These are phyloP conservation scores for Eucommia ulmoides DNA, from an alignment of 257 asterid species.

Conservation along the genomic window DNA sequence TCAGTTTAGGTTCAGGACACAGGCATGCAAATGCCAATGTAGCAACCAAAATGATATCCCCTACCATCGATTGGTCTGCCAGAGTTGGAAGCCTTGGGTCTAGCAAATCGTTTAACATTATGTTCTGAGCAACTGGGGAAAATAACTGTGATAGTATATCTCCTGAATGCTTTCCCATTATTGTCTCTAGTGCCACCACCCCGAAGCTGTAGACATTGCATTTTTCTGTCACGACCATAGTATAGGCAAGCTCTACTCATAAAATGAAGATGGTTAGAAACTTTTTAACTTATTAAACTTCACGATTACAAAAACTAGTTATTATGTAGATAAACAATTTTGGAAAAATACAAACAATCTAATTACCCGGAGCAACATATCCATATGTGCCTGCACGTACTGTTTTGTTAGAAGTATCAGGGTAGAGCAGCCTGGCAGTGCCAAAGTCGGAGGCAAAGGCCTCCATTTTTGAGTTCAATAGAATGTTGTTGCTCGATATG, in stretches of 20 bases:
- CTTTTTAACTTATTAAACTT: no score
- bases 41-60: neutral
- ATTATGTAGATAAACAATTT: neutral
- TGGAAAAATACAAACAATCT: neutral
- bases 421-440: neutral
- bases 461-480: neutral
- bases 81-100: neutral
- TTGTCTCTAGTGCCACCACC: constrained; percentile 1
- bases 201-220: constrained; percentile 1
- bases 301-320: no score
- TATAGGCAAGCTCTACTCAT: neutral
- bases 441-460: constrained; percentile 1
- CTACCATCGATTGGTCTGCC: neutral
- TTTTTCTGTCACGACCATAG: neutral
- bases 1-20: neutral
- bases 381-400: neutral
- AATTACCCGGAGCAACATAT: neutral
- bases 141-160: neutral
- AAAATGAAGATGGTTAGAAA: neutral
- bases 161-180: neutral
- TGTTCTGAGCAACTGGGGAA: neutral
- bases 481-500: constrained; percentile 2
- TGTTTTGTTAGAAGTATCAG: neutral
- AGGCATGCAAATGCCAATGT: neutral
- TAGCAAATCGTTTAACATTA: neutral